Evolutionary conservation across 2,329 filamentous ascomycete genomes (phyloP).

Genomic region (Davidsoniella virescens): DNA sequence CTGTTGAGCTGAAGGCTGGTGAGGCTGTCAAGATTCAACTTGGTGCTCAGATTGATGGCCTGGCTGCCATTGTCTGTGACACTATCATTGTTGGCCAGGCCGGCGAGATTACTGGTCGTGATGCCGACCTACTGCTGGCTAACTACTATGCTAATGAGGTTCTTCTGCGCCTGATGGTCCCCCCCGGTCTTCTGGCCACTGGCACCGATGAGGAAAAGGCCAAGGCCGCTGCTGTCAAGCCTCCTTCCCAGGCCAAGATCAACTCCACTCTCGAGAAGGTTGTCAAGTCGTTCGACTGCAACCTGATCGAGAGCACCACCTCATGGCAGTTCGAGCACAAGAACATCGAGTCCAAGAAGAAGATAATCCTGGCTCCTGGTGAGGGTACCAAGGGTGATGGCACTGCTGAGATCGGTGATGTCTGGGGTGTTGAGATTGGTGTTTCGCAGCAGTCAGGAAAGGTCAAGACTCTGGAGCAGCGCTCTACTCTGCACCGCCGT

Average conservation of each 20-base stretch:
- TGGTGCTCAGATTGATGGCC: constrained; percentile 96
- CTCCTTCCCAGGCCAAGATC: constrained; percentile 74
- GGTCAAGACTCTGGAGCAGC: constrained; percentile 78
- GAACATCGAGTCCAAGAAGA: constrained; percentile 94
- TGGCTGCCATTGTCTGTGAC: constrained; percentile 90
- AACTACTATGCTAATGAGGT: constrained; percentile 94
- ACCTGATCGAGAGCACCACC: constrained; percentile 91
- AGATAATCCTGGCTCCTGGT: constrained; percentile 79
- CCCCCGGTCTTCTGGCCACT: constrained; percentile 66
- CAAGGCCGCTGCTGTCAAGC: constrained; percentile 69
- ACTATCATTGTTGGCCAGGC: constrained; percentile 59
- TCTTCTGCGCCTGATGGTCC: constrained; percentile 76
- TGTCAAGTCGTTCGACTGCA: constrained; percentile 78
- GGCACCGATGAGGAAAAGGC: constrained; percentile 91
- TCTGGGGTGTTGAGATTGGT: constrained; percentile 95
- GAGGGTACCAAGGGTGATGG: constrained; percentile 88
- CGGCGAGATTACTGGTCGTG: constrained; percentile 53
- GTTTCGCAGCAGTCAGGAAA: constrained; percentile 84
- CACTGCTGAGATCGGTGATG: constrained; percentile 72
- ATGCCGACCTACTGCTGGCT: constrained; percentile 76
- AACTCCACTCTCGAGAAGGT: constrained; percentile 80
- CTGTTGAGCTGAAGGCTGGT: constrained; percentile 59
- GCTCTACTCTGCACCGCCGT: constrained; percentile 81
- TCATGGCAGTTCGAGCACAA: constrained; percentile 94
- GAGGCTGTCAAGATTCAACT: constrained; percentile 96